These are phyloP conservation scores for Termitomyces sp. DNA, from an alignment of 768 basidiomycete genomes.

Conservation along the genomic window DNA sequence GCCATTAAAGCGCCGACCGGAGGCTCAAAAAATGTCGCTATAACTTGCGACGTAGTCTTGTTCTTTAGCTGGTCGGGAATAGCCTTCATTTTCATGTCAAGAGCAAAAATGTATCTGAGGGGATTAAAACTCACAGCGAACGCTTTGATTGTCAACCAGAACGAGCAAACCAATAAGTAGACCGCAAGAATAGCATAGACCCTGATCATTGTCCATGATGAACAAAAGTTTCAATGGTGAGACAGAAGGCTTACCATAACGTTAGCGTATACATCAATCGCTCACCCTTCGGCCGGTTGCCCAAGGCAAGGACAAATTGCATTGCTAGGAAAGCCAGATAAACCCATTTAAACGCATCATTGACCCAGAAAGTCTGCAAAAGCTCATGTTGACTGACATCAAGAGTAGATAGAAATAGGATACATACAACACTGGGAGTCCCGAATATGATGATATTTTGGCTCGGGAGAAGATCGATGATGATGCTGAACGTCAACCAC, in stretches of 20 bases:
- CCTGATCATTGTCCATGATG: conserved; percentile 30
- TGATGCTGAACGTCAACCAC: conserved; percentile 95
- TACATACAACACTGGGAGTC: conserved; percentile 57
- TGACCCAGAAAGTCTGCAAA: conserved; percentile 82
- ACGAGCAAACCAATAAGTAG: conserved; percentile 84
- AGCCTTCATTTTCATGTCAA: conserved; percentile 25
- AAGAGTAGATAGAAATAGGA: neutral
- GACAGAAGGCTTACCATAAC: conserved; percentile 46
- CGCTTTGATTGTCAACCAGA: conserved; percentile 76
- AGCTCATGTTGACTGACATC: neutral
- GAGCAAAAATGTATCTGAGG: neutral
- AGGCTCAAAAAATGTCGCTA: conserved; percentile 61
- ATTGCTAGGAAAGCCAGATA: conserved; percentile 82
- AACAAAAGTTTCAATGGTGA: neutral
- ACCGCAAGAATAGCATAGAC: conserved; percentile 79
- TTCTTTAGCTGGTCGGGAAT: conserved; percentile 47
- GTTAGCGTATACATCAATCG: conserved; percentile 65
- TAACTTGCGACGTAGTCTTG: conserved; percentile 42
- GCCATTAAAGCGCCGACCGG: conserved; percentile 80
- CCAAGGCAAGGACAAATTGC: conserved; percentile 59
- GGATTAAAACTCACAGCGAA: conserved; percentile 49
- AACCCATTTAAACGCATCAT: conserved; percentile 76
- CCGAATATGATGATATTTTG: conserved; percentile 63
- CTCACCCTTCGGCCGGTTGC: conserved; percentile 88
- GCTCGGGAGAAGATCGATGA: conserved; percentile 77